Percentiles rank a stretch among this genome's conserved stretches.
phyloP scores from a whole-genome alignment of 129 eudicot species.

The Flaveria ramosissima region DNA sequence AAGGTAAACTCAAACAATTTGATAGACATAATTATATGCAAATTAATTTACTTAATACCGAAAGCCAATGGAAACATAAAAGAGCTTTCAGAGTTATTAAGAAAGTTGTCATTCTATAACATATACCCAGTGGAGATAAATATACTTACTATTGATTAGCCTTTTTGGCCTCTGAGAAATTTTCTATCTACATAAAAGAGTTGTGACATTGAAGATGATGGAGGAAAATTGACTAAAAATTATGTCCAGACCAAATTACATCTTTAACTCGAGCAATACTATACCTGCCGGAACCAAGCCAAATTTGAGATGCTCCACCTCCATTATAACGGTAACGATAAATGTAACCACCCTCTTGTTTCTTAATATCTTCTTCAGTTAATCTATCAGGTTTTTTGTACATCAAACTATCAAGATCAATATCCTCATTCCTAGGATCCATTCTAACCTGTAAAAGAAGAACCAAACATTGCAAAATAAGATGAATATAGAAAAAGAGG shows the following conservation, averaged over 20 bases:
- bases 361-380: conserved; percentile 72
- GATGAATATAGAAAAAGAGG: not conserved
- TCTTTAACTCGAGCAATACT: not conserved
- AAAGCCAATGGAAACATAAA: not conserved
- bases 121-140: no score
- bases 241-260: no score
- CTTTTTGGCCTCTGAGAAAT: no score
- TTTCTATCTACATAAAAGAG: no score
- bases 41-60: not conserved
- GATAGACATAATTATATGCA: not conserved
- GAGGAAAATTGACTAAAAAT: no score
- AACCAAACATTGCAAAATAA: not conserved
- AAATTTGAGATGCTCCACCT: conserved; percentile 90
- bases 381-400: conserved; percentile 48
- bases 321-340: conserved; percentile 88
- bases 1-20: conserved; percentile 4
- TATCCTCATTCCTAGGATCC: conserved; percentile 82
- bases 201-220: no score
- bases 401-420: conserved; percentile 76
- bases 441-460: conserved; percentile 60
- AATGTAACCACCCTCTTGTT: conserved; percentile 84
- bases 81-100: no score
- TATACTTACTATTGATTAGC: no score
- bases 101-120: no score
- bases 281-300: conserved; percentile 97